Evolutionary conservation across 1,284 basidiomycete genomes (phyloP).

Genomic region (Sanghuangporus sanghuang): DNA sequence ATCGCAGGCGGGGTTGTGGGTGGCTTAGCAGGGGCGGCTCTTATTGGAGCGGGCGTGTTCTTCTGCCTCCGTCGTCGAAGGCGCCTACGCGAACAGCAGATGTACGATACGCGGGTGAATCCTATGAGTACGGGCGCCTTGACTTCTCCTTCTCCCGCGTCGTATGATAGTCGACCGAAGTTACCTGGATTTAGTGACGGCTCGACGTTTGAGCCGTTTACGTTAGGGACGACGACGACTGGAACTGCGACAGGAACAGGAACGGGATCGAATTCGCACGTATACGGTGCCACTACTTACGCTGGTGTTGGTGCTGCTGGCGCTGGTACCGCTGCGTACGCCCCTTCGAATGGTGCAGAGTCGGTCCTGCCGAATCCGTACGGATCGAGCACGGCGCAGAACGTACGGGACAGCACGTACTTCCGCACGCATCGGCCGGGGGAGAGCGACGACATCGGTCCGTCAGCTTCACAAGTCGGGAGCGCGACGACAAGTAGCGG

Average conservation of each 20-base stretch:
- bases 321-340: not conserved
- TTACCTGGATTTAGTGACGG: not conserved
- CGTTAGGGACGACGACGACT: not conserved
- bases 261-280: not conserved
- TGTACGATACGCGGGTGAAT: not conserved
- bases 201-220: constrained; percentile 12
- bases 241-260: not conserved
- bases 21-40: constrained; percentile 1
- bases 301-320: not conserved
- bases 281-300: not conserved
- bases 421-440: constrained; percentile 3
- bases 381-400: not conserved
- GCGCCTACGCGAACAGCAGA: not conserved
- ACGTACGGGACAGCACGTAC: constrained; percentile 8
- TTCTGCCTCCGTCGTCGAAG: constrained; percentile 11
- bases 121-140: not conserved
- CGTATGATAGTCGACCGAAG: not conserved
- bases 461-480: constrained; percentile 10
- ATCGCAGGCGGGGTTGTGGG: constrained; percentile 18
- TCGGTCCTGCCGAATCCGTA: not conserved
- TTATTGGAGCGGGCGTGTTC: constrained; percentile 6
- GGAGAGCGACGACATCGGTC: constrained; percentile 11
- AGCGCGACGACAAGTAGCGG: not conserved
- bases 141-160: not conserved
- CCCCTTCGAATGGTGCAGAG: not conserved